A percentile compares a stretch with the other conserved stretches of the same genome.
phyloP scores from a whole-genome alignment of 805 yeast species.

The Yamadazyma paraphyllophila region DNA sequence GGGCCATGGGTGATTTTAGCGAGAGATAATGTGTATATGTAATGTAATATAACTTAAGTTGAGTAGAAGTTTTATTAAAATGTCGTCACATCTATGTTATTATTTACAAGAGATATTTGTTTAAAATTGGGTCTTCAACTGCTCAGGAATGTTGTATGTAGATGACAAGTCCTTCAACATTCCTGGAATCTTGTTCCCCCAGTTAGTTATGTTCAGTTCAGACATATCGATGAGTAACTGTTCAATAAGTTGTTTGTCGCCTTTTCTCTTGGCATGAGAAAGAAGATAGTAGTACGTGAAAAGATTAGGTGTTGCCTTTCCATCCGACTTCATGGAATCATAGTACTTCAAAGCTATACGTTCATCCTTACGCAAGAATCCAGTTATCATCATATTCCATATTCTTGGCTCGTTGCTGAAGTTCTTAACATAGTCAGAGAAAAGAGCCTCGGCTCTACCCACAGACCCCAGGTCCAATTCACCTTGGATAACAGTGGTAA shows the following conservation, averaged over 20 bases:
- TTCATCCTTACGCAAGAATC: constrained; percentile 30
- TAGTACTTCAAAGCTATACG: constrained; percentile 42
- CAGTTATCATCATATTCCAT: constrained; percentile 40
- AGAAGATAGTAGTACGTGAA: constrained; percentile 51
- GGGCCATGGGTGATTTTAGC: constrained; percentile 61
- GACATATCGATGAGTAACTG: constrained; percentile 39
- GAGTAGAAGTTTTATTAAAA: no score
- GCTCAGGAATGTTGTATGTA: not conserved
- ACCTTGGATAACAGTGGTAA: constrained; percentile 47
- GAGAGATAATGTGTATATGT: no score
- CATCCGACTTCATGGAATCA: constrained; percentile 17
- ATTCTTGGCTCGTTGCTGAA: constrained; percentile 35
- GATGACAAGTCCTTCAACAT: constrained; percentile 18
- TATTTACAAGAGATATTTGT: constrained; percentile 9
- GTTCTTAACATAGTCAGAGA: constrained; percentile 23
- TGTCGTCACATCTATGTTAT: not conserved
- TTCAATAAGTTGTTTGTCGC: constrained; percentile 31
- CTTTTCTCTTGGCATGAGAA: constrained; percentile 31
- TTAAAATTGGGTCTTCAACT: constrained; percentile 1
- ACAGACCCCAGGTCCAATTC: constrained; percentile 44
- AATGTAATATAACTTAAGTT: not conserved
- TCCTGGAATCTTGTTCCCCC: constrained; percentile 42
- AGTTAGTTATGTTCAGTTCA: constrained; percentile 22
- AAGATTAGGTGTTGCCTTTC: constrained; percentile 40
- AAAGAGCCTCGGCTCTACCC: constrained; percentile 28